Conservation (phyloP, 1,284 basidiomycete species). For the Cerrena zonata region DNA sequence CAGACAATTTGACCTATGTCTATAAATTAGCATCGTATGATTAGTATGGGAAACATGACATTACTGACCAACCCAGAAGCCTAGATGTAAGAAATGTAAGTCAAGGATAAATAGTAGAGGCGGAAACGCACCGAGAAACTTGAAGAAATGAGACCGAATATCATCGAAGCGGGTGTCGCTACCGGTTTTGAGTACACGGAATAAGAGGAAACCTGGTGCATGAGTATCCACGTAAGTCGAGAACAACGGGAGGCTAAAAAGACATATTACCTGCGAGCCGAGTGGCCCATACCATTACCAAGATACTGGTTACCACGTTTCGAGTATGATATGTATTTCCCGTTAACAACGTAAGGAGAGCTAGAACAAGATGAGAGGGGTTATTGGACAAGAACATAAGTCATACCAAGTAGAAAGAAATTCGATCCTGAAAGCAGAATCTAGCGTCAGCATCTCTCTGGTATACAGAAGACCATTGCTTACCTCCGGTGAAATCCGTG, state of each 20-base stretch:
- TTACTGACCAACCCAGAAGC: not conserved
- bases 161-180: slow-evolving; percentile 64
- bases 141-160: slow-evolving; percentile 61
- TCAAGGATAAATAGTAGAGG: no score
- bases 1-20: slow-evolving; percentile 49
- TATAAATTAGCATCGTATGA: not conserved
- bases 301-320: slow-evolving; percentile 53
- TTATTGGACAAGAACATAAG: not conserved
- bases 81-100: not conserved
- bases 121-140: slow-evolving; percentile 48
- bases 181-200: slow-evolving; percentile 62
- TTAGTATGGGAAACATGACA: not conserved
- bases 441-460: no score
- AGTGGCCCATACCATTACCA: slow-evolving; percentile 62
- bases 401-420: slow-evolving; percentile 55
- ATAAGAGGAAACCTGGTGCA: slow-evolving; percentile 51
- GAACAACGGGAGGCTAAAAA: not conserved
- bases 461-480: no score
- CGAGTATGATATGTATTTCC: slow-evolving; percentile 56
- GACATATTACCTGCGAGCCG: slow-evolving; percentile 37
- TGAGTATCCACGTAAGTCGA: not conserved
- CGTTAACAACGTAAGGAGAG: slow-evolving; percentile 47
- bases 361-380: no score
- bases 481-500: slow-evolving; percentile 61
- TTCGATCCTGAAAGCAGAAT: slow-evolving; percentile 49